A percentile compares a stretch with the other conserved stretches of the same genome.
phyloP scores from a whole-genome alignment of 192 early-diverging fungal species.

The Linderina pennispora region DNA sequence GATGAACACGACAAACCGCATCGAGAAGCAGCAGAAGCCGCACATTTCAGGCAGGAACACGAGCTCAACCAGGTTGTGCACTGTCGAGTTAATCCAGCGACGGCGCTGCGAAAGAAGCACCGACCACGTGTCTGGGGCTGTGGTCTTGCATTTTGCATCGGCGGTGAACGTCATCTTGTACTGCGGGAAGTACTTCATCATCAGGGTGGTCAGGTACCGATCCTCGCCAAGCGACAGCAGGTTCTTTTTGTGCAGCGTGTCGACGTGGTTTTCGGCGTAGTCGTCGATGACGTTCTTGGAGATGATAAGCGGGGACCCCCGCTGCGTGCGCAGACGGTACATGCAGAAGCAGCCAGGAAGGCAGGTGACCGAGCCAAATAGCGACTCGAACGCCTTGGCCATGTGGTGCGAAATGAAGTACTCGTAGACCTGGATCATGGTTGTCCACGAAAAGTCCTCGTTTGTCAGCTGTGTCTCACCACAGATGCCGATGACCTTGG shows the following conservation, averaged over 20 bases:
- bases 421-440: slow-evolving; percentile 97
- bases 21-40: slow-evolving; percentile 95
- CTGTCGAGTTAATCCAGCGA: slow-evolving; percentile 98
- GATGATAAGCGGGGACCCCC: slow-evolving; percentile 73
- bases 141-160: slow-evolving; percentile 84
- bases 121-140: slow-evolving; percentile 81
- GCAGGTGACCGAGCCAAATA: slow-evolving; percentile 78
- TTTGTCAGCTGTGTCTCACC: slow-evolving; percentile 85
- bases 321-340: slow-evolving; percentile 69
- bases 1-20: slow-evolving; percentile 93
- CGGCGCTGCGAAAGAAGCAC: slow-evolving; percentile 89
- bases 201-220: slow-evolving; percentile 92
- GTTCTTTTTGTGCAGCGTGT: slow-evolving; percentile 98
- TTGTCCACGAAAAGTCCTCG: slow-evolving; percentile 82
- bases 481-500: slow-evolving; percentile 81
- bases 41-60: slow-evolving; percentile 82
- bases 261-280: slow-evolving; percentile 86
- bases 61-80: slow-evolving; percentile 93
- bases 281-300: slow-evolving; percentile 73
- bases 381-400: slow-evolving; percentile 80
- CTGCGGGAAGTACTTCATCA: slow-evolving; percentile 97
- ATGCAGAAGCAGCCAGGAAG: slow-evolving; percentile 83
- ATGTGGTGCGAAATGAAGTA: slow-evolving; percentile 91
- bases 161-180: slow-evolving; percentile 87
- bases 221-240: slow-evolving; percentile 93